Percentiles rank a stretch among this genome's conserved stretches.
These are phyloP conservation scores for Lumnitzera racemosa DNA, from an alignment of 345 rosid species.

Conservation along the genomic window DNA sequence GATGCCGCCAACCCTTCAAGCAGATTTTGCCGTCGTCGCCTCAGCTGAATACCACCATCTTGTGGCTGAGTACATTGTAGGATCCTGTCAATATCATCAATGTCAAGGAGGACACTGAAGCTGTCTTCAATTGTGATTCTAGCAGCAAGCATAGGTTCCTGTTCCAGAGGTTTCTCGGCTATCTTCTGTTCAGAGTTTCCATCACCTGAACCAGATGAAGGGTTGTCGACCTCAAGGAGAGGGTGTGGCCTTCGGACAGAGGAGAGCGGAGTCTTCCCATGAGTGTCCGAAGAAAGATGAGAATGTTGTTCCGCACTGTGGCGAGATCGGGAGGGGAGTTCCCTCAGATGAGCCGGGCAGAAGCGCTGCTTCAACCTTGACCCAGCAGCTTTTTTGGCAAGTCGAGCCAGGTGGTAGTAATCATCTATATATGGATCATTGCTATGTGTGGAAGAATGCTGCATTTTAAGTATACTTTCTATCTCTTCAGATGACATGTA, in stretches of 20 bases:
- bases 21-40: slow-evolving; percentile 60
- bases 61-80: slow-evolving; percentile 63
- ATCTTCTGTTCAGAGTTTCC: slow-evolving; percentile 49
- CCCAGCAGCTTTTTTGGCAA: slow-evolving; percentile 47
- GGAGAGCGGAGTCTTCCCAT: slow-evolving; percentile 57
- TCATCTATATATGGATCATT: slow-evolving; percentile 83
- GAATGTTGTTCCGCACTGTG: slow-evolving; percentile 56
- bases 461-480: slow-evolving; percentile 94
- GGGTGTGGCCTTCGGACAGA: slow-evolving; percentile 62
- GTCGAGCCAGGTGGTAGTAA: slow-evolving; percentile 92
- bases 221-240: slow-evolving; percentile 56
- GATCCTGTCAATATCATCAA: slow-evolving; percentile 80
- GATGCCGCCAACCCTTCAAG: slow-evolving; percentile 85
- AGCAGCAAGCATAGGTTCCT: slow-evolving; percentile 97
- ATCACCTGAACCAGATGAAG: slow-evolving; percentile 40
- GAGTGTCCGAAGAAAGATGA: slow-evolving; percentile 46
- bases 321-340: slow-evolving; percentile 67
- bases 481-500: slow-evolving; percentile 94
- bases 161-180: slow-evolving; percentile 73
- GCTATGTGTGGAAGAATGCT: slow-evolving; percentile 77
- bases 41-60: slow-evolving; percentile 75
- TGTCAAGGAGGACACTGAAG: slow-evolving; percentile 61
- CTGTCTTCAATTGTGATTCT: slow-evolving; percentile 86
- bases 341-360: slow-evolving; percentile 79
- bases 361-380: slow-evolving; percentile 54